Base-by-base conservation (phyloP, 495 filamentous ascomycete genomes). In the Penicillium verhagenii region DNA sequence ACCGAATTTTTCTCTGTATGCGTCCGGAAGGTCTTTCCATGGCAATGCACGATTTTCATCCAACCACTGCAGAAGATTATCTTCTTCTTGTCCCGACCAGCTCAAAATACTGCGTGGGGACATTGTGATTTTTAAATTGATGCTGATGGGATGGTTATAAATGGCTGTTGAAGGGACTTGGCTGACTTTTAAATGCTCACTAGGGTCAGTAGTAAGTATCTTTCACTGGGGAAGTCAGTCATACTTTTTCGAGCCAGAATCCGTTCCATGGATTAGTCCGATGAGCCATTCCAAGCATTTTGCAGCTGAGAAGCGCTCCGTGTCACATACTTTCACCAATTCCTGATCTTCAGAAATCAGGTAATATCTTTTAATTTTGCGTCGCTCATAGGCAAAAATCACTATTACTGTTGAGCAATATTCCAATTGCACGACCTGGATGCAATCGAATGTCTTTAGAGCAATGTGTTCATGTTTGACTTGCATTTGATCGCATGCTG, bases 41-140 rank as follows among this genome's bases (percentile, higher is more conserved):
- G 48, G 21, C 47, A 57, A 49, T 44, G 23, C 29, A 14, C 48
- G 23, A 33, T 57, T 35, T 10, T 24, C 54, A 14, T 47, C 9
- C 39, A 57, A 42, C 54, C 54, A 57, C 18, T 28, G 24, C 26
- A 57, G 47, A 51, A 56, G 47, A 20, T 56, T 50, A 23, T 46
- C 48, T 23, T 50, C 54, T 21, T 56, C 47, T 21, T 39, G 33
- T 33, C 47, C 21, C 13, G 42, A 47, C 54, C 42, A 52, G 31
- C 31, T 14, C 13, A 35, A 14, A 35, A 14, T 35, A 35, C 31
- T 14, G n/a, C 31, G 31, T 14, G 31, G 31, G 31, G 31, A n/a
- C 31, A 35, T 35, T 4, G 4, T 35, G 31, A 3, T 35, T 35
- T 16, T 35, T 35, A n/a, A n/a, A n/a, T 35, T n/a, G 31, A 35